Percentiles rank a stretch among this genome's conserved stretches.
Evolutionary conservation across 768 basidiomycete genomes (phyloP).

Genomic region (Amanita rimosa): DNA sequence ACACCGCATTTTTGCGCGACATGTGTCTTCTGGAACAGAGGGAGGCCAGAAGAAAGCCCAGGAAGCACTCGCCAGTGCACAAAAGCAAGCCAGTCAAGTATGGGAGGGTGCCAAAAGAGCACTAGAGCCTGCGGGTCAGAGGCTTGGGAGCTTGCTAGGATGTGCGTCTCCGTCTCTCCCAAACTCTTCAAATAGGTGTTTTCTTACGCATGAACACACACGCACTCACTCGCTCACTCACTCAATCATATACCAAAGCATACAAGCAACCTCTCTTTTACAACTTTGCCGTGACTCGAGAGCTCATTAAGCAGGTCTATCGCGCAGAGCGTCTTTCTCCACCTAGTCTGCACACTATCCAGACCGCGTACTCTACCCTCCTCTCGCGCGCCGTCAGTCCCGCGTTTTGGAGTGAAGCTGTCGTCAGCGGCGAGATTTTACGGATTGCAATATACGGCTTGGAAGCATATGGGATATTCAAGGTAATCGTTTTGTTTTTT

Average conservation of each 20-base stretch:
- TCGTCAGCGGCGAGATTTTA: conserved; percentile 53
- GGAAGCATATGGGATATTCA: conserved; percentile 87
- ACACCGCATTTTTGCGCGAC: conserved; percentile 21
- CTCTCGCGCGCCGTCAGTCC: conserved; percentile 49
- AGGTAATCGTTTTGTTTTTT: conserved; percentile 33
- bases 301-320: conserved; percentile 69
- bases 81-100: conserved; percentile 43
- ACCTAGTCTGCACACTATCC: conserved; percentile 45
- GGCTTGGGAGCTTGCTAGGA: conserved; percentile 43
- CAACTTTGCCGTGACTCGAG: conserved; percentile 68
- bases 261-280: conserved; percentile 72
- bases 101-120: conserved; percentile 38
- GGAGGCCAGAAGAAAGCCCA: conserved; percentile 60
- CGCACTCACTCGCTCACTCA: too few relatives aligned
- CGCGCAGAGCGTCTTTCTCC: conserved; percentile 60
- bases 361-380: conserved; percentile 50
- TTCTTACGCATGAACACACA: too few relatives aligned
- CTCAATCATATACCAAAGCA: too few relatives aligned
- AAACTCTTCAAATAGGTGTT: too few relatives aligned
- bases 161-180: conserved; percentile 15
- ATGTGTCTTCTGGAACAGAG: conserved; percentile 33
- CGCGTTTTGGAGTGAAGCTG: conserved; percentile 49
- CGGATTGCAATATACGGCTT: conserved; percentile 65
- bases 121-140: conserved; percentile 37
- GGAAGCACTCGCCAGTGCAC: conserved; percentile 47